Base-by-base conservation (phyloP, 1,284 basidiomycete species). In the Trametes hirsuta region DNA sequence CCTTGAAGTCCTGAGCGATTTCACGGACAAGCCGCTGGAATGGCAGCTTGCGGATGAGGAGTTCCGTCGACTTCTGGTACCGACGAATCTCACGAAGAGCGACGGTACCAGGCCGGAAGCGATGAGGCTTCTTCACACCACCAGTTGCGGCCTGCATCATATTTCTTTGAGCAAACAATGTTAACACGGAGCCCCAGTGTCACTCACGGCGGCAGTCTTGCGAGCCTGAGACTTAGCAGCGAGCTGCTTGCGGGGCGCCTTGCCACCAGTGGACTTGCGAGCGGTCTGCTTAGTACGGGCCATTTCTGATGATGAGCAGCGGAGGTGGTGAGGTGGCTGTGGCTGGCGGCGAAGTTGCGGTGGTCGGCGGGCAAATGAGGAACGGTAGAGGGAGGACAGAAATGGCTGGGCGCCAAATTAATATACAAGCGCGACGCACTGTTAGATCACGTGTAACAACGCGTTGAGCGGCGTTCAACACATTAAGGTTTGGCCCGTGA, bases 31-130 rank as follows among this genome's bases (percentile, higher is more conserved):
- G 83, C 68, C 88, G 83, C 73, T 90, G 88, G 85, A 90, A 90
- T 63, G 88, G 88, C 62, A 91, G 81, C 79, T 90, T 91, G 72
- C 88, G 81, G 76, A 91, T 90, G 68, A 91, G 78, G 63, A 91
- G 83, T 77, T 91, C 88, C 60, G 91, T 89, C 66, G 88, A 88
- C 80, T 88, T 90, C 75, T 93, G 91, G 83, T 93, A 93, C 64
- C 88, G 82, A 75, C 91, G 83, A 71, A 93, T 93, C 78, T 93
- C 91, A 77, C 91, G 87, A 61, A 93, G 86, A 64, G 91, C 91
- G 75, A 93, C 91, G 66, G 91, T 93, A 51, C 81, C 81, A 3
- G 81, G 81, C 46, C 80, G 75, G 78, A 82, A 82, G 50, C 80
- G 83, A 78, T 91, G 88, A 62, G 88, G 87, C 83, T 89, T 90